Base-by-base conservation (phyloP, 345 rosid species). In the Geranium brycei region DNA sequence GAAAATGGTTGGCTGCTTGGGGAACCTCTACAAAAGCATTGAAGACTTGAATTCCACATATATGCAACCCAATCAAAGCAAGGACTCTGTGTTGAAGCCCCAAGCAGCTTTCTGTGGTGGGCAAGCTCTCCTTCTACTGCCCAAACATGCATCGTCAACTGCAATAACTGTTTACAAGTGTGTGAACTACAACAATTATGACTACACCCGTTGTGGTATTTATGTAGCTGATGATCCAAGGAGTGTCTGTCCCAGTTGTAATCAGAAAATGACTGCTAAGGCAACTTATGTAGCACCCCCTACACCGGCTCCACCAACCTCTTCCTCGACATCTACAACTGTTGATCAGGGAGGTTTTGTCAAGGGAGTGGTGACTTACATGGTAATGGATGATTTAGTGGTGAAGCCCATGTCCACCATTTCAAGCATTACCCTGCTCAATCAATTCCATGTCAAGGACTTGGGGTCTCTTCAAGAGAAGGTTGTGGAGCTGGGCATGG, bases 301-400 rank as follows among this genome's bases (percentile, higher is more conserved):
- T 72, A 73, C 3, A 0, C 62, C 0, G 0, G 0, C 7, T 32
- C 19, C 64, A 0, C 3, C 47, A 17, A 7, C 47, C 11, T 10
- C 16, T 4, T 4, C 18, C 5, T 60, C 5, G 57, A 3, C 66
- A 14, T n/a, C 31, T 5, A 12, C 57, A 6, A 12, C 4, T 13
- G 57, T 3, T 13, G 57, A 17, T 0, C 61, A 59, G 23, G 77
- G 66, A 31, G 84, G 81, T 1, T 77, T 58, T 19, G 80, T 68
- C 19, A 80, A 72, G 59, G 77, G 70, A 0, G 47, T 61, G 23
- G 63, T 76, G 3, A 70, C 75, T 0, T 74, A 74, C 35, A 70
- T 74, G 79, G 69, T 76, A 31, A 78, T 60, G 72, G 81, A 72
- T 57, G 70, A 72, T 64, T 65, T 81, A 18, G 35, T 4, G 4